Conservation (phyloP, 2,329 filamentous ascomycete genomes). For the Colletotrichum zoysiae region DNA sequence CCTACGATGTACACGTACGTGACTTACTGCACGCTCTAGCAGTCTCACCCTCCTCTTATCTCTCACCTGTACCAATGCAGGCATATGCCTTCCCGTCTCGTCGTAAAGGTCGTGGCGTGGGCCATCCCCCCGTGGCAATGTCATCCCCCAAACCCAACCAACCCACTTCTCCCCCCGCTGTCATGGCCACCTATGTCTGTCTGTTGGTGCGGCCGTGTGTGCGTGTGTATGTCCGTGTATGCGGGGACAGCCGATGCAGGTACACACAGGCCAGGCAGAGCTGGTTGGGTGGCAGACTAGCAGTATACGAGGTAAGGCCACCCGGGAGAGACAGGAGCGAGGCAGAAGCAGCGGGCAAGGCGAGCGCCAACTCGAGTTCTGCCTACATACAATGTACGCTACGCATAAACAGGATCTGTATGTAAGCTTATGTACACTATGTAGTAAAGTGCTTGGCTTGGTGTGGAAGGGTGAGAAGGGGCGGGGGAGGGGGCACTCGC, state of each 20-base stretch:
- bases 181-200: neutral
- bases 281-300: neutral
- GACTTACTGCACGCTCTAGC: no score
- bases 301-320: neutral
- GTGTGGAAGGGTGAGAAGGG: no score
- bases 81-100: conserved; percentile 10
- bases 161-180: neutral
- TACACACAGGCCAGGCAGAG: neutral
- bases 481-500: neutral
- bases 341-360: neutral
- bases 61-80: neutral
- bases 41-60: no score
- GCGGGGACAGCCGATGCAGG: neutral
- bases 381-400: no score
- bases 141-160: neutral
- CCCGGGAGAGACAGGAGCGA: neutral
- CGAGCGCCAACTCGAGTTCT: neutral
- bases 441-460: neutral
- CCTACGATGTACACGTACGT: neutral
- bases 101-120: conserved; percentile 5
- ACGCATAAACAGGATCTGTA: no score
- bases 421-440: neutral
- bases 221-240: neutral
- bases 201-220: neutral
- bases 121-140: conserved; percentile 2